Evolutionary conservation across 1,139 yeast genomes (phyloP), one percentile per base, ranked within the genome.

Genomic region (Saccharomyces hybrid): DNA sequence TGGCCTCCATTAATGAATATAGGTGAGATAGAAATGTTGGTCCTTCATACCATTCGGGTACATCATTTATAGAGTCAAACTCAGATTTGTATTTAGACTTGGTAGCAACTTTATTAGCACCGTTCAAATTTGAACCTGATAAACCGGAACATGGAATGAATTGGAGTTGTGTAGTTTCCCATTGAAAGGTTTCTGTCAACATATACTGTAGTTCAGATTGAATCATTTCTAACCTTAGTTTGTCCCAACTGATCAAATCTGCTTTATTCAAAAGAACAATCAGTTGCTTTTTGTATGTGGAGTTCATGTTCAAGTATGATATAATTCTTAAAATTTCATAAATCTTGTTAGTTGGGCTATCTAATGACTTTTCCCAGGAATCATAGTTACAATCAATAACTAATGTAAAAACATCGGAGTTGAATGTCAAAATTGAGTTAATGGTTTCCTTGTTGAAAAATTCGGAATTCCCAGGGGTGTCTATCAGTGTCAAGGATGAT

Each of bases 401-500:
- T 32, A 64, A 46, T 4, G 63, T 31, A 0, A 80, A 81, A 19
- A 56, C 26, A 76, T 38, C 44, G 3, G 44, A 21, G 21, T 79
- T 78, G 3, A 51, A 1, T 74, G 73, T 2, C 70, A 70, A 4
- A 69, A 58, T 12, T 19, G 46, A 32, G 8, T 65, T 14, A 61
- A 69, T 51, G 64, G 82, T 85, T 66, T 86, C 93, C 16, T 90
- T 77, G 55, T 88, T 87, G 70, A 85, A 86, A 76, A 86, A 89
- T 65, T 81, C 2, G 38, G 8, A 78, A 73, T 88, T 95, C 3
- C 96, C 96, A 7, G 96, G 96, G 0, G 95, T 91, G 72, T 88
- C 96, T 55, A 86, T 82, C 7, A 90, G 84, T 0, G 89, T 84
- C 67, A 84, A 86, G 54, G 78, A 73, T 3, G 83, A 38, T 38